Base-by-base conservation (phyloP, 75 land plant genomes). In the Pinus albicaulis region DNA sequence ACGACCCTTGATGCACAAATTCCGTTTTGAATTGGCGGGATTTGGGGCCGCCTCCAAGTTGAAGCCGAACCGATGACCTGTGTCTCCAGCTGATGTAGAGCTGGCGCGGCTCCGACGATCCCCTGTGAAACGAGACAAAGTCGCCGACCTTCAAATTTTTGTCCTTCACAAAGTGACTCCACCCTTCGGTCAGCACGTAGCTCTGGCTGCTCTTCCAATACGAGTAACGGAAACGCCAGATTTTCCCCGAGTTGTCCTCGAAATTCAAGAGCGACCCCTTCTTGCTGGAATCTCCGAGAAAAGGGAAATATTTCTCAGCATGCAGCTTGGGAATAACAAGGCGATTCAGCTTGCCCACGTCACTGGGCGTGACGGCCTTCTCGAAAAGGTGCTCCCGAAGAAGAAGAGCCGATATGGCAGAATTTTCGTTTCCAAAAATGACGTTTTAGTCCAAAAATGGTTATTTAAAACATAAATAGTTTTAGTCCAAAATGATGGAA, bases 181-280 rank as follows among this genome's bases (percentile, higher is more conserved):
- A 85, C 7, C 87, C 87, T 74, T 84, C 81, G 7, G 86, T 85
- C 55, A 85, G 71, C 58, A 85, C 86, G 73, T 85, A 85, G 74
- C 87, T 82, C 78, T 82, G 87, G 81, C 85, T 79, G 64, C 87
- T 85, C 72, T 76, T 80, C 87, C 85, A 85, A 75, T 85, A 85
- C 4, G 84, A 82, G 81, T 85, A 85, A 3, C 84, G 63, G 73
- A 85, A 82, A 60, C 84, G 73, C 87, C 84, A 85, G n/a, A 66
- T 71, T 74, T 82, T 82, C 15, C 84, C 84, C 3, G 77, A 41
- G 24, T 64, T 68, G 44, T 85, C 87, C 48, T 85, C 85, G 22
- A 85, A 82, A 15, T 80, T 72, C 24, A 85, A 81, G 13, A 83
- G 70, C 13, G 74, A 65, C 17, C 84, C 80, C 10, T 84, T 79